Base-by-base conservation (phyloP, 2,329 filamentous ascomycete genomes). In the Sporothrix phasma region DNA sequence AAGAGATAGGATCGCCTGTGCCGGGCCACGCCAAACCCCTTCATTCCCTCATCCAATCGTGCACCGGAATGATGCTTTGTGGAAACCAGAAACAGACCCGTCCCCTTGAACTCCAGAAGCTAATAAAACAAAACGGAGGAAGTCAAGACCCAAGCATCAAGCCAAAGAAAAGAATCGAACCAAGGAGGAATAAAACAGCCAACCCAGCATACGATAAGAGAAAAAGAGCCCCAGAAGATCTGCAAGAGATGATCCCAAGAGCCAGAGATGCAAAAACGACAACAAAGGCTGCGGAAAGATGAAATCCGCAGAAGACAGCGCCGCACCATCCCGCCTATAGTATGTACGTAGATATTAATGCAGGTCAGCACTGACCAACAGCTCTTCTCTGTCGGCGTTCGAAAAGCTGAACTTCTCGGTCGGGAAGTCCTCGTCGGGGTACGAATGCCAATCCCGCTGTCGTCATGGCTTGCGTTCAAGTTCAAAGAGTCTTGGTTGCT, bases 381-480 rank as follows among this genome's bases (percentile, higher is more conserved):
- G 63, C 26, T 73, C 70, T 43, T 72, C 71, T 8, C 64, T 65
- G 2, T 72, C 70, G 5, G 66, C 63, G 0, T 67, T 68, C 0
- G 71, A 66, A 37, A 73, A 71, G 10, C 78, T 76, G 70, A 81
- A 87, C 70, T 87, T 87, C 61, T 83, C 81, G 72, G 84, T 80
- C 1, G 80, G 77, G 54, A 84, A 85, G 29, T 88, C 85, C 63
- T 87, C 85, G 62, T 88, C 85, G 1, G 85, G 4, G 84, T 87
- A 60, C 84, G 77, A 69, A 91, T 87, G 34, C 87, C 87, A 66
- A 91, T 91, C 1, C 87, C 88, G 70, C 88, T 91, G 68, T 91
- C 88, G 68, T 91, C 88, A 66, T 87, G 83, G 58, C 74, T 78
- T 10, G 69, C 69, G 47, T 76, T 76, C 65, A 77, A 70, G 26